These are phyloP conservation scores for Phyllachora maydis DNA, from an alignment of 2,329 filamentous ascomycete species.

Conservation along the genomic window DNA sequence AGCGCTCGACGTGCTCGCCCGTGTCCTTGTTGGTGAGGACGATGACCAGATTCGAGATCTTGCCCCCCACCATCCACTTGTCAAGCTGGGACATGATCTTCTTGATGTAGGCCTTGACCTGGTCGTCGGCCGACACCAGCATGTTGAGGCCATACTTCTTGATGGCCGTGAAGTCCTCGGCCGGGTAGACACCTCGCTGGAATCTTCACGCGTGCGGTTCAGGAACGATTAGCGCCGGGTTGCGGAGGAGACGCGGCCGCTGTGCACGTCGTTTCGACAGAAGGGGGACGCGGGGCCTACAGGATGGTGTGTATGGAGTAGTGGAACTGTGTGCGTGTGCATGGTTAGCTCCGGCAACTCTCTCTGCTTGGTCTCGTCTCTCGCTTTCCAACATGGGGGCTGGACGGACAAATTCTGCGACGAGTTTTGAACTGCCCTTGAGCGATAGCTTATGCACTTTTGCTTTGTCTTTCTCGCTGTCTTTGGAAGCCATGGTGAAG, in stretches of 20 bases:
- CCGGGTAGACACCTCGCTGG: conserved; percentile 70
- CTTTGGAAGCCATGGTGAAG: too few species aligned
- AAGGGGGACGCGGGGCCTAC: conserved; percentile 21
- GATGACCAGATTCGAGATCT: conserved; percentile 92
- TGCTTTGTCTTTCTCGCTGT: too few species aligned
- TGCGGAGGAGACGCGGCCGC: too few species aligned
- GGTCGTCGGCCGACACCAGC: conserved; percentile 91
- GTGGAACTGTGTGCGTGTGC: conserved; percentile 75
- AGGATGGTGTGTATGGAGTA: conserved; percentile 97
- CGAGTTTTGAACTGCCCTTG: conserved; percentile 66
- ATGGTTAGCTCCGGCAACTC: conserved; percentile 2
- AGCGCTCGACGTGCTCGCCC: conserved; percentile 85
- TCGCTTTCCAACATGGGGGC: too few species aligned
- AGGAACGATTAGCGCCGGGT: not conserved
- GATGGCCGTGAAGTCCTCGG: conserved; percentile 90
- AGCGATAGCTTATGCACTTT: conserved; percentile 91
- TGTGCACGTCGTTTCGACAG: not conserved
- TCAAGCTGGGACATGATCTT: conserved; percentile 97
- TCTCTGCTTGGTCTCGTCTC: conserved; percentile 1
- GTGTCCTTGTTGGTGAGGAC: conserved; percentile 96
- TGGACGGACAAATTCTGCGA: conserved; percentile 88
- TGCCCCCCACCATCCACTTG: conserved; percentile 92
- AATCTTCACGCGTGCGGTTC: conserved; percentile 33
- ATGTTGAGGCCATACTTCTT: conserved; percentile 99
- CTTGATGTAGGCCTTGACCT: conserved; percentile 98